phyloP scores from a whole-genome alignment of 306 rosid species.

The Trichosanthes truncata region DNA sequence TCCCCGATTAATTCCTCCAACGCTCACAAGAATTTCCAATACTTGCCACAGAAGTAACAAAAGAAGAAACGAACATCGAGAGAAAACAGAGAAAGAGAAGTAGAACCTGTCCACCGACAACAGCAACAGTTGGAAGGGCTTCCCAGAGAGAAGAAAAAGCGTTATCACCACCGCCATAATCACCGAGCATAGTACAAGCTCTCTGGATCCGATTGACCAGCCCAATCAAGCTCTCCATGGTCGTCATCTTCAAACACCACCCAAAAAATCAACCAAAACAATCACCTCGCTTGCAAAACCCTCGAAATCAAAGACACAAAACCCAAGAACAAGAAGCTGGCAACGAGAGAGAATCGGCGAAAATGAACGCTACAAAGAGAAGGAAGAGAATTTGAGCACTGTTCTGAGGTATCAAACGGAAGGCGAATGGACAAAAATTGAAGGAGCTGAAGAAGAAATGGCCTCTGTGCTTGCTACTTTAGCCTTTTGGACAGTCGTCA shows the following conservation, averaged over 20 bases:
- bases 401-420: background rate
- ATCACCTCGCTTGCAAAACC: background rate
- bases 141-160: slow-evolving; percentile 90
- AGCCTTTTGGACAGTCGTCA: background rate
- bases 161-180: slow-evolving; percentile 63
- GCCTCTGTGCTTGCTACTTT: background rate
- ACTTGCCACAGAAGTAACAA: background rate
- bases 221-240: slow-evolving; percentile 96
- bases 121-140: slow-evolving; percentile 91
- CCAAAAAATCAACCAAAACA: background rate
- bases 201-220: slow-evolving; percentile 86
- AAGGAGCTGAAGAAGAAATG: background rate
- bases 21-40: background rate
- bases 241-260: slow-evolving; percentile 34
- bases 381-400: background rate
- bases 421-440: background rate
- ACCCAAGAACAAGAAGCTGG: background rate
- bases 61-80: background rate
- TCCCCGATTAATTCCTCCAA: background rate
- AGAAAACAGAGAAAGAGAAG: background rate
- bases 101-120: slow-evolving; percentile 89
- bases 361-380: background rate
- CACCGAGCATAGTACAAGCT: slow-evolving; percentile 89
- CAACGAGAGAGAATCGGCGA: background rate
- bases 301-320: background rate